Base-by-base conservation (phyloP, 108 stramenopile genomes). In the Discostella pseudostelligera region DNA sequence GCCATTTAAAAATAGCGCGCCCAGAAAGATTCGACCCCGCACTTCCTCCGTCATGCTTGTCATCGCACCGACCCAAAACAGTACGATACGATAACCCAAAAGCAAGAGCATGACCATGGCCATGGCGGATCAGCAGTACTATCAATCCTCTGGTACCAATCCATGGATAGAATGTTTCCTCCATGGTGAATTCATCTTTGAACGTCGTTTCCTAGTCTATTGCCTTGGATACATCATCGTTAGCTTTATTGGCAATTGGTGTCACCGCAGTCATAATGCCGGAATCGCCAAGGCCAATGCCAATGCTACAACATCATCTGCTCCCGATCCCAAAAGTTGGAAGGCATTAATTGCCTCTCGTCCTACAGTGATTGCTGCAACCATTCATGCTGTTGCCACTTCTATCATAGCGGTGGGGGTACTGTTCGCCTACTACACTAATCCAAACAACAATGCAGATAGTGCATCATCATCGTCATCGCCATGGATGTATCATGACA, bases 151-250 rank as follows among this genome's bases (percentile, higher is more conserved):
- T n/a, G n/a, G n/a, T n/a, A 28, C 12, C n/a, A 74, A 74, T 17
- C 73, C 73, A 0, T 74, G 73, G 73, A 44, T 26, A 47, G 73
- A 66, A 56, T 74, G 73, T 50, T 66, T 64, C 58, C 43, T 56
- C 36, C 53, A 61, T 21, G 73, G 65, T 35, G 59, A 49, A 1
- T 39, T 43, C 32, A 66, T 67, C 16, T 74, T 74, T 56, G 73
- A 74, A 66, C 59, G 42, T 26, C 73, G 64, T 16, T 74, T 74
- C 54, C 50, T 48, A 9, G 0, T 46, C 20, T 74, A 56, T 56
- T 61, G 57, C 10, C 24, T 66, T 0, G 56, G 57, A 12, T 74
- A 64, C 45, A 55, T 57, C 24, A 17, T 74, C 4, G 48, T 66
- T 19, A 35, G 43, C 53, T 26, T 60, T 51, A 51, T 74, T 10